Evolutionary conservation across 1,284 basidiomycete genomes (phyloP).

Genomic region (Sphagnurus paluster): DNA sequence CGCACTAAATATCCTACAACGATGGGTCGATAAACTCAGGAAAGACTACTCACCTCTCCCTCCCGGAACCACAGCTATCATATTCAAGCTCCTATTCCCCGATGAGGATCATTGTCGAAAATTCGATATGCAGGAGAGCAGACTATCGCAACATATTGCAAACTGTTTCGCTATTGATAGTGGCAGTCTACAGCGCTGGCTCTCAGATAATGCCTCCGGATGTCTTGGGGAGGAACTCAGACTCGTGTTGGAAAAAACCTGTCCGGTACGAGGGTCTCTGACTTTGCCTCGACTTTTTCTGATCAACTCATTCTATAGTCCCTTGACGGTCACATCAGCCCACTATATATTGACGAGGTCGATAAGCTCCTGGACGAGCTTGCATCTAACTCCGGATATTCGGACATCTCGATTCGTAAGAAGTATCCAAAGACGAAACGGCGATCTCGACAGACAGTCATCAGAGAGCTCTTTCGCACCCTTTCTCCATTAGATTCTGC

Average conservation of each 20-base stretch:
- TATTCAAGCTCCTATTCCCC: slow-evolving; percentile 81
- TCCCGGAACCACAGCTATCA: slow-evolving; percentile 43
- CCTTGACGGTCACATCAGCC: slow-evolving; percentile 27
- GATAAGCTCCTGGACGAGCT: slow-evolving; percentile 73
- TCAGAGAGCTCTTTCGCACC: slow-evolving; percentile 52
- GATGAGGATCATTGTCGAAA: slow-evolving; percentile 71
- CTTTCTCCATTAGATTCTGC: slow-evolving; percentile 62
- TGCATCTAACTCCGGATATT: slow-evolving; percentile 65
- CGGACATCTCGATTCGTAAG: slow-evolving; percentile 42
- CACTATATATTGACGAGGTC: slow-evolving; percentile 48
- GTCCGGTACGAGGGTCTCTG: slow-evolving; percentile 32
- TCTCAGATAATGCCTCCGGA: slow-evolving; percentile 47
- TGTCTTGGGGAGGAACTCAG: slow-evolving; percentile 72
- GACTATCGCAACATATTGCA: slow-evolving; percentile 56
- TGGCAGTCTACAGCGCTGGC: slow-evolving; percentile 49
- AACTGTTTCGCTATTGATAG: slow-evolving; percentile 48
- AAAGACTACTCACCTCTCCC: slow-evolving; percentile 46
- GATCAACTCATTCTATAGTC: slow-evolving; percentile 16
- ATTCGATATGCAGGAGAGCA: slow-evolving; percentile 74
- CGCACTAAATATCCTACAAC: slow-evolving; percentile 39
- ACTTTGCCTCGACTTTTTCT: slow-evolving; percentile 14
- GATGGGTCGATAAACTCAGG: slow-evolving; percentile 49
- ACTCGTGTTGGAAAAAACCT: slow-evolving; percentile 37
- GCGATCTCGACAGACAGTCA: slow-evolving; percentile 41
- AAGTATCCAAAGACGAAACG: slow-evolving; percentile 24